Evolutionary conservation across 495 filamentous ascomycete species (phyloP), one percentile per base, ranked within the genome.

Genomic region (Hyaloscypha bicolor): DNA sequence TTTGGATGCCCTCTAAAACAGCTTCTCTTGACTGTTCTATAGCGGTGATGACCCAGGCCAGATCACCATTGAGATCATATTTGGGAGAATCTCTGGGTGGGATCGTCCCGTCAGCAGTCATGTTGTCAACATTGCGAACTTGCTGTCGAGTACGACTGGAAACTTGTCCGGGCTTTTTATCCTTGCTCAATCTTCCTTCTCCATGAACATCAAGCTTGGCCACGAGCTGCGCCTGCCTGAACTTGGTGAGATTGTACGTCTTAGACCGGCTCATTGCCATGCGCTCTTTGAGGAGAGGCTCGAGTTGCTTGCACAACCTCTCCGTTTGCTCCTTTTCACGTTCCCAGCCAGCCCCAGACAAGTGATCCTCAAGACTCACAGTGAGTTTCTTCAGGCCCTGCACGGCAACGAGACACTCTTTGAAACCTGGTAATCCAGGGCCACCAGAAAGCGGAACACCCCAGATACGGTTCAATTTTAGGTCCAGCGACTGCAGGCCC

Each of bases 131-230:
- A 21, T 45, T 67, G 42, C 60, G 64, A 29, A 29, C 14, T 37
- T 60, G 56, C 45, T 45, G 32, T 14, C 69, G 64, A 16, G 69
- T 71, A 25, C 69, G 69, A 42, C 60, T 68, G 1, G 65, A 62
- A 48, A 71, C 58, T 1, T 63, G n/a, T 25, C 69, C 65, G 12
- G 65, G 65, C n/a, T 68, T 68, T 42, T 33, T 56, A 37, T 71
- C 69, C 2, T 60, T 48, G 33, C 61, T 37, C 19, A 71, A n/a
- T 52, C 69, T 42, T 30, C 69, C 65, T 11, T 65, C 69, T 19
- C 69, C 69, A 55, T 65, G 39, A n/a, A 71, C 33, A 42, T 71
- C 60, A 1, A 70, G 58, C 4, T 53, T 29, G 6, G 63, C 58
- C 0, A 4, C 6, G 11, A 16, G 4, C 16, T 63, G 31, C 3